These are phyloP conservation scores for Cyclotella atomus DNA, from an alignment of 108 stramenopile species.

Conservation along the genomic window DNA sequence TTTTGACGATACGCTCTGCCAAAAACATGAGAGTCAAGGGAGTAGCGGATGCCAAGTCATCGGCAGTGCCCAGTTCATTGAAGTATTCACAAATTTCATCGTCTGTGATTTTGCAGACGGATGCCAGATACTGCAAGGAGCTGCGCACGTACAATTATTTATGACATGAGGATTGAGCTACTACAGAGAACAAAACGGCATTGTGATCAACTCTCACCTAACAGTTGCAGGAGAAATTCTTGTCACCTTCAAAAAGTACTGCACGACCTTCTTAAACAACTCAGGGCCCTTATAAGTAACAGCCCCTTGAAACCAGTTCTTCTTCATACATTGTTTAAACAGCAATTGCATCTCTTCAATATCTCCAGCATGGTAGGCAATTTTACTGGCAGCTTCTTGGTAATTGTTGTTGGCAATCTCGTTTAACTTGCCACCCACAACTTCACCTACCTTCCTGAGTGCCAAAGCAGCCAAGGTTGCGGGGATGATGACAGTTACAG, in stretches of 20 bases:
- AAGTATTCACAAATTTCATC: conserved; percentile 71
- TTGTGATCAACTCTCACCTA: no score
- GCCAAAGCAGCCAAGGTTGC: conserved; percentile 35
- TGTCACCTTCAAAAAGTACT: conserved; percentile 76
- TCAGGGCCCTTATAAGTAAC: conserved; percentile 49
- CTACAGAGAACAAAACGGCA: no score
- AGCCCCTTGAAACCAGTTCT: conserved; percentile 64
- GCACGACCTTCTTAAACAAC: conserved; percentile 59
- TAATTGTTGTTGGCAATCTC: conserved; percentile 52
- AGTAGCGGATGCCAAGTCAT: conserved; percentile 60
- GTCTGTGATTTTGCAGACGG: conserved; percentile 73
- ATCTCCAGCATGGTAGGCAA: conserved; percentile 84
- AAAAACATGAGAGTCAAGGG: conserved; percentile 85
- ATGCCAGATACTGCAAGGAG: conserved; percentile 76
- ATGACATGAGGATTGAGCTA: no score
- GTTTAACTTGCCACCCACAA: conserved; percentile 37
- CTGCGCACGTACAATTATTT: no score
- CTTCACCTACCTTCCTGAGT: conserved; percentile 35
- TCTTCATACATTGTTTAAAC: conserved; percentile 65
- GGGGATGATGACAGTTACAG: conserved; percentile 50
- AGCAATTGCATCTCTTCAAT: conserved; percentile 81
- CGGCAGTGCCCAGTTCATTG: conserved; percentile 56
- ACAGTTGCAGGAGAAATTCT: conserved; percentile 75
- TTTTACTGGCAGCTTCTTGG: conserved; percentile 71
- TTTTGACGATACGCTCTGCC: conserved; percentile 77